Percentiles rank a stretch among this genome's conserved stretches.
These are phyloP conservation scores for Craterostigma plantagineum DNA, from an alignment of 257 asterid species.

Conservation along the genomic window DNA sequence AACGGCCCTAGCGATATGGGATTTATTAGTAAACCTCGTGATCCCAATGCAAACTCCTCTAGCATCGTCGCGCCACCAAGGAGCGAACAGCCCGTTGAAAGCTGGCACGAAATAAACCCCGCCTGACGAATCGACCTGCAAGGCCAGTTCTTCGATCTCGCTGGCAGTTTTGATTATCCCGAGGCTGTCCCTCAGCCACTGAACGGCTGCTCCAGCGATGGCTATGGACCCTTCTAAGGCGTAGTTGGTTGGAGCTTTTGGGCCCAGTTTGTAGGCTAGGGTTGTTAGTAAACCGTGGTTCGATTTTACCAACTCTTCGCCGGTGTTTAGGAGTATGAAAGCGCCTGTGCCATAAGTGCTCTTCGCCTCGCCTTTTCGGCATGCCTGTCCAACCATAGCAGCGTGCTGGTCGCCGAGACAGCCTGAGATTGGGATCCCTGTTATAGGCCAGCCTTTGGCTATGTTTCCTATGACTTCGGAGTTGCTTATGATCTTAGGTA, in stretches of 20 bases:
- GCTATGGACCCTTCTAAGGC: constrained; percentile 97
- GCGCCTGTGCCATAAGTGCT: constrained; percentile 96
- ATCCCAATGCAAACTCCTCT: constrained; percentile 82
- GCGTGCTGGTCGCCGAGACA: constrained; percentile 97
- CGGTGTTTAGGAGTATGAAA: constrained; percentile 72
- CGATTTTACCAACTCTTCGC: constrained; percentile 43
- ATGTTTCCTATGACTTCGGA: constrained; percentile 63
- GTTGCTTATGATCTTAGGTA: constrained; percentile 66
- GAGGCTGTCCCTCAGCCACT: constrained; percentile 92
- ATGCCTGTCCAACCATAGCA: constrained; percentile 90
- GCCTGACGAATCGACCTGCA: constrained; percentile 49
- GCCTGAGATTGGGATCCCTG: constrained; percentile 72
- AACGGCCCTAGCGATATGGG: constrained; percentile 88
- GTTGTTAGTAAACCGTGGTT: constrained; percentile 74
- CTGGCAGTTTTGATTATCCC: constrained; percentile 62
- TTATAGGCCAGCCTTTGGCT: constrained; percentile 55
- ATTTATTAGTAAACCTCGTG: constrained; percentile 80
- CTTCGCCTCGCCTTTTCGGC: constrained; percentile 77
- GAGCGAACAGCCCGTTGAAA: constrained; percentile 87
- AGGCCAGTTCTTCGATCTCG: constrained; percentile 83
- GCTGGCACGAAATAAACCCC: constrained; percentile 97
- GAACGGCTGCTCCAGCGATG: constrained; percentile 96
- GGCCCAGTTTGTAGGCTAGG: constrained; percentile 75
- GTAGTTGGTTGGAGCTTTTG: constrained; percentile 59
- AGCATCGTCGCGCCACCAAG: constrained; percentile 99